Conservation (phyloP, 805 yeast species). For the Candida suzukii region DNA sequence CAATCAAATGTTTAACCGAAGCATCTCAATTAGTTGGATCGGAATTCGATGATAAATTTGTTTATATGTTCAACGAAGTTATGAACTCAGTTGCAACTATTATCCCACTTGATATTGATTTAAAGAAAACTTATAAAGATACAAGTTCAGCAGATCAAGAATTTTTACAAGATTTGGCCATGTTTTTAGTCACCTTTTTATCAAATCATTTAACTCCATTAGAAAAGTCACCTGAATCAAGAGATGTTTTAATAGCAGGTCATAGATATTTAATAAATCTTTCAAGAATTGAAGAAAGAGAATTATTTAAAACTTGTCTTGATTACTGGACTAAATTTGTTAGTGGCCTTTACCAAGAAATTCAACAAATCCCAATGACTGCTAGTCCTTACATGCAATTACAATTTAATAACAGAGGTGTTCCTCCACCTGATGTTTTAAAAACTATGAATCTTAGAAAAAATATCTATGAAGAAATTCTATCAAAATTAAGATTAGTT, state of each 20-base stretch:
- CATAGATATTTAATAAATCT: conserved; percentile 78
- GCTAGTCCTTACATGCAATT: conserved; percentile 73
- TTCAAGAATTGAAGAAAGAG: conserved; percentile 91
- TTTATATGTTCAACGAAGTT: conserved; percentile 61
- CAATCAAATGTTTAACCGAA: conserved; percentile 92
- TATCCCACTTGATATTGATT: conserved; percentile 67
- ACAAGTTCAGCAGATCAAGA: conserved; percentile 86
- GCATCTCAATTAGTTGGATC: conserved; percentile 64
- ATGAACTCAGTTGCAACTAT: conserved; percentile 62
- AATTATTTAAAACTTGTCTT: conserved; percentile 87
- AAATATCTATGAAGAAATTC: conserved; percentile 70
- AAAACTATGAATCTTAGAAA: conserved; percentile 79
- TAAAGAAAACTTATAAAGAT: conserved; percentile 61
- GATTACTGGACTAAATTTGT: conserved; percentile 93
- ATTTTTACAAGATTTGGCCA: conserved; percentile 88
- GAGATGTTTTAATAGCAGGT: conserved; percentile 58
- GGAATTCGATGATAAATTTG: conserved; percentile 50
- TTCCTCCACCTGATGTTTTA: conserved; percentile 74
- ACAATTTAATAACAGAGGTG: conserved; percentile 52
- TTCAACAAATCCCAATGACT: conserved; percentile 73
- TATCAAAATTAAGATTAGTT: conserved; percentile 83
- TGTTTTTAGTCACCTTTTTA: conserved; percentile 83
- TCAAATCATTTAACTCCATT: conserved; percentile 61
- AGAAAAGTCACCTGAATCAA: conserved; percentile 50
- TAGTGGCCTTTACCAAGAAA: conserved; percentile 74